A percentile compares a stretch with the other conserved stretches of the same genome.
phyloP scores from a whole-genome alignment of 1,139 yeast genomes.

The Scheffersomyces illinoinensis region DNA sequence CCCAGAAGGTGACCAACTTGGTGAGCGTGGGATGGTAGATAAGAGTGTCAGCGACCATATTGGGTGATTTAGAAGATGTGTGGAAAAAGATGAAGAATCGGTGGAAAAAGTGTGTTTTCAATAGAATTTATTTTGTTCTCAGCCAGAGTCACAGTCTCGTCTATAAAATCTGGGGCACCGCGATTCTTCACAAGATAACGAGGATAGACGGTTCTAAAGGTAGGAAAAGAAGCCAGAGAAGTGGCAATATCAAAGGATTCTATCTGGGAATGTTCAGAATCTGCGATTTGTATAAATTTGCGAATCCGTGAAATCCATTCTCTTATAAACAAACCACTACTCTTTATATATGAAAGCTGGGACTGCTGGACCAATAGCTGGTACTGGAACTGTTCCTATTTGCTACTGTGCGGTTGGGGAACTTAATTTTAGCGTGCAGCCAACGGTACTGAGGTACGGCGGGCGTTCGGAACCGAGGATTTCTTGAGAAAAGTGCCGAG shows the following conservation, averaged over 20 bases:
- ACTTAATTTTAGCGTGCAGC: not conserved
- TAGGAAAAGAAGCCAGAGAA: not conserved
- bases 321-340: not conserved
- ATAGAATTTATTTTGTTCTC: not conserved
- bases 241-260: not conserved
- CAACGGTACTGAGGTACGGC: not conserved
- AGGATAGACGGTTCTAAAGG: not conserved
- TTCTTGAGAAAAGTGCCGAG: not conserved
- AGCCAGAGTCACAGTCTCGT: not conserved
- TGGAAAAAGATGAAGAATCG: not conserved
- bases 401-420: not conserved
- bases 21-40: conserved; percentile 74
- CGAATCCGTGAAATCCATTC: not conserved
- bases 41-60: conserved; percentile 66
- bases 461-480: not conserved
- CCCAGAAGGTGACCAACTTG: conserved; percentile 64
- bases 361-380: not conserved
- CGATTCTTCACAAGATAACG: not conserved
- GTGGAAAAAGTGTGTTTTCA: not conserved
- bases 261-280: no score
- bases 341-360: no score
- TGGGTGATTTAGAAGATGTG: conserved; percentile 1
- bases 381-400: not conserved
- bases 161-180: not conserved
- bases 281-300: not conserved